These are phyloP conservation scores for Apiotrichum siamense DNA, from an alignment of 1,284 basidiomycete genomes.

Conservation along the genomic window DNA sequence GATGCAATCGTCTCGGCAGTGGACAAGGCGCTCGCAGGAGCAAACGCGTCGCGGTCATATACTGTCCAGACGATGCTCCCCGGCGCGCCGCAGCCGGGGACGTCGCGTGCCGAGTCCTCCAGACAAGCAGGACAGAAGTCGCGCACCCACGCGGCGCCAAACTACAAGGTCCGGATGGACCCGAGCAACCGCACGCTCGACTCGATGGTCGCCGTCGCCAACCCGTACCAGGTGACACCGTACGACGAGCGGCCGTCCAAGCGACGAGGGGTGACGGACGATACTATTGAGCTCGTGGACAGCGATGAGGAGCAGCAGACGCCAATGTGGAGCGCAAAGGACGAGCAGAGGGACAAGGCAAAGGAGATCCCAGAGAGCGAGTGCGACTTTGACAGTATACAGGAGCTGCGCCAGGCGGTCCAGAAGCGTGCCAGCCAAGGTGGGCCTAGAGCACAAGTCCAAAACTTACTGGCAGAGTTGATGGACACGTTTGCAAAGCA, in stretches of 20 bases:
- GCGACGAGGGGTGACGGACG: conserved; percentile 19
- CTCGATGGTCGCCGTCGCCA: conserved; percentile 65
- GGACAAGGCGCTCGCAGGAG: conserved; percentile 60
- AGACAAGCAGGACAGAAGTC: background rate
- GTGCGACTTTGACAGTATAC: conserved; percentile 75
- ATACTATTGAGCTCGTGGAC: background rate
- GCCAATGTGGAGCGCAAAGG: conserved; percentile 16
- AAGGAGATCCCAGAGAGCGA: conserved; percentile 68
- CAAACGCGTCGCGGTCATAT: conserved; percentile 64
- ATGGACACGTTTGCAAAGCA: conserved; percentile 79
- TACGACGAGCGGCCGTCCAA: conserved; percentile 26
- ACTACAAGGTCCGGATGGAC: conserved; percentile 90
- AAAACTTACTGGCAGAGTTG: conserved; percentile 54
- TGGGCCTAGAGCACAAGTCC: conserved; percentile 46
- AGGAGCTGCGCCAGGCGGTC: conserved; percentile 59
- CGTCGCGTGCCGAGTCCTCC: background rate
- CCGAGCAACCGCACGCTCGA: conserved; percentile 81
- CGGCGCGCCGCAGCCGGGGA: conserved; percentile 23
- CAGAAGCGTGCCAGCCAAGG: conserved; percentile 62
- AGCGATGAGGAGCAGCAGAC: conserved; percentile 27
- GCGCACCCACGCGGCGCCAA: conserved; percentile 53
- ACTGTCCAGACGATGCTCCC: conserved; percentile 63
- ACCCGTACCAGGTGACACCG: conserved; percentile 31
- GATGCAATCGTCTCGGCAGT: conserved; percentile 71
- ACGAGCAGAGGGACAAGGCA: conserved; percentile 33